Evolutionary conservation across 2,329 filamentous ascomycete genomes (phyloP).

Genomic region (Cryphonectria naterciae): DNA sequence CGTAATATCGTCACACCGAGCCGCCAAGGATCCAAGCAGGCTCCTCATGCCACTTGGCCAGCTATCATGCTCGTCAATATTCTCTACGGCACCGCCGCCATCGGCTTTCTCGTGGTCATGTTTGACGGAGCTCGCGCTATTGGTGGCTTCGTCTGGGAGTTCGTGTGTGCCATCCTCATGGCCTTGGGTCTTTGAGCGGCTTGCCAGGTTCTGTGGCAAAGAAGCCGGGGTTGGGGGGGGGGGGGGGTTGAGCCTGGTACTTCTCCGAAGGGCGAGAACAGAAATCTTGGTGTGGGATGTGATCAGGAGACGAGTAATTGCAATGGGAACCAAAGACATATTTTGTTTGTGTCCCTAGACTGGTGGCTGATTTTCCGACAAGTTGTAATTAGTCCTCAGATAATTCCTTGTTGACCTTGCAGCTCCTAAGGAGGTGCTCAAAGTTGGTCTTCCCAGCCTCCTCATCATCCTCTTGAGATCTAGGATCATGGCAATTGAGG

Average conservation of each 20-base stretch:
- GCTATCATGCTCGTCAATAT: not conserved
- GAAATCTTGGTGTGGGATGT: not conserved
- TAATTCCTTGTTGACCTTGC: not conserved
- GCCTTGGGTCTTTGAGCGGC: not conserved
- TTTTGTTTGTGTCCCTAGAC: not conserved
- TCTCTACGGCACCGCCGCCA: not conserved
- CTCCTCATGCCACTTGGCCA: not conserved
- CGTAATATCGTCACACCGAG: not conserved
- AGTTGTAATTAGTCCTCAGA: not conserved
- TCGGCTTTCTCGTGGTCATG: conserved; percentile 13
- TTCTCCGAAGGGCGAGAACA: not conserved
- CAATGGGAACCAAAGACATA: not conserved
- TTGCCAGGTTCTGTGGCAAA: not conserved
- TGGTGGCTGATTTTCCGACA: not conserved
- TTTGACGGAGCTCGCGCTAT: not conserved
- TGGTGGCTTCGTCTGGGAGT: not conserved
- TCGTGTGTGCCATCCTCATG: not conserved
- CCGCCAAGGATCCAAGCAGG: not conserved
- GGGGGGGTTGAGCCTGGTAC: not conserved
- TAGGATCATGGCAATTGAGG: not conserved
- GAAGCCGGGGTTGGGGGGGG: too few relatives aligned
- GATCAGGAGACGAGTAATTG: not conserved
- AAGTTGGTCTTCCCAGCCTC: not conserved
- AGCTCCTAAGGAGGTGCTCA: not conserved
- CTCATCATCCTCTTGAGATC: not conserved